Evolutionary conservation across 768 basidiomycete genomes (phyloP), one percentile per base, ranked within the genome.

Genomic region (Rickenella mellea): DNA sequence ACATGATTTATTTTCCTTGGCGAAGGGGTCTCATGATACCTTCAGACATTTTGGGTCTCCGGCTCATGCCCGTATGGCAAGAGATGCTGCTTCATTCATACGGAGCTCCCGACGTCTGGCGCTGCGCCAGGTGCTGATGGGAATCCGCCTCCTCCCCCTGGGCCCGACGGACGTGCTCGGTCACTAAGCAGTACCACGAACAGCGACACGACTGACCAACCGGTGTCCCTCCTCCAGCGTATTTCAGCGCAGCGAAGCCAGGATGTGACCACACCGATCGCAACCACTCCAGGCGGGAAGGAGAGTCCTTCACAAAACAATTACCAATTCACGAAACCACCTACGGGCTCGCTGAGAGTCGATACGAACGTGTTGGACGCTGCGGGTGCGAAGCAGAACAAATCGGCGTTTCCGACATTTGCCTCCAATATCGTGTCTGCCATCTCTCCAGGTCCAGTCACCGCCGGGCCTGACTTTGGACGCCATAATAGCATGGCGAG

Each of bases 31-130:
- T 21, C 45, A 20, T 28, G 45, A 45, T 43, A 25, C 27, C 51
- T 31, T 8, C 52, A 89, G 81, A 92, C 89, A 6, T 92, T 92
- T 69, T 92, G 89, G 86, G 83, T 91, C 10, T 90, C 88, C 36
- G 89, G 89, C 21, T 88, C 89, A 14, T 92, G 89, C 56, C 89
- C 89, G 0, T 92, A 92, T 50, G 89, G 90, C 41, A 90, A 90
- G 61, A 67, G 89, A 43, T 92, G 89, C 61, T 92, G 89, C 66
- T 92, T 92, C 72, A 91, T 92, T 53, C 89, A 92, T 55, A 91
- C 89, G 2, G 87, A 86, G 54, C 69, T 88, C 33, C 84, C 87
- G 14, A 68, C 70, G 33, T 68, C 74, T n/a, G 80, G 75, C 21
- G 65, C 68, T 15, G 65, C 74, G 33, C 73, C 74, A 43, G 73